Evolutionary conservation across 1,284 basidiomycete genomes (phyloP), one percentile per base, ranked within the genome.

Genomic region (Coniferiporia weirii): DNA sequence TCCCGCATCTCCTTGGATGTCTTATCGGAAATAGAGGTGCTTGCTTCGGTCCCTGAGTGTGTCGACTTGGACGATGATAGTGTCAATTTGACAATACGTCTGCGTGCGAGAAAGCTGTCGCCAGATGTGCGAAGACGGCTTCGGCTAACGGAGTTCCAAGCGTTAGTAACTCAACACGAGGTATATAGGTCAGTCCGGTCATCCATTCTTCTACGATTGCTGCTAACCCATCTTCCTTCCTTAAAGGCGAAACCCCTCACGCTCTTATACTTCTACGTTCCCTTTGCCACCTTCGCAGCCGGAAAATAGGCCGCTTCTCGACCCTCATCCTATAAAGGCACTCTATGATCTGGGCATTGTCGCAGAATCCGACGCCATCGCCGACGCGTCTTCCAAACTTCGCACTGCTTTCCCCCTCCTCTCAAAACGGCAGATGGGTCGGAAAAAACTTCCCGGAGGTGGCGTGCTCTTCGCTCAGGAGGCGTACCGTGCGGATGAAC

Each of bases 281-380:
- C 84, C 85, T 7, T 64, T 90, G 3, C 85, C 85, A 17, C 69
- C 73, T 3, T 68, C 76, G 52, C 89, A 91, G 64, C 88, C 89
- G 20, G 89, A 89, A 6, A 70, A 74, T 52, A 61, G 73, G 48
- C 80, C 84, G 6, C 73, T 91, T 27, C 78, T 76, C 15, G 68
- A 75, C 46, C 71, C 81, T 1, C 82, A 87, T 64, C 74, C 79
- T 9, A 65, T 85, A 43, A 72, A 76, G 40, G 66, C 75, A 5
- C 65, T 89, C 22, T 86, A 81, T 64, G 79, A 83, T 19, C 69
- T 80, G 36, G 82, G 81, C 7, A 68, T 85, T 83, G 20, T 51
- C 10, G 22, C 60, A 15, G 15, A 40, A 19, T 6, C 27, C 32
- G 45, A 53, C 63, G 63, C 70, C 7, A 67, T 73, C 40, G 74